Percentiles rank a stretch among this genome's conserved stretches.
These are phyloP conservation scores for Friedmanniomyces simplex DNA, from an alignment of 495 filamentous ascomycete genomes.

Conservation along the genomic window DNA sequence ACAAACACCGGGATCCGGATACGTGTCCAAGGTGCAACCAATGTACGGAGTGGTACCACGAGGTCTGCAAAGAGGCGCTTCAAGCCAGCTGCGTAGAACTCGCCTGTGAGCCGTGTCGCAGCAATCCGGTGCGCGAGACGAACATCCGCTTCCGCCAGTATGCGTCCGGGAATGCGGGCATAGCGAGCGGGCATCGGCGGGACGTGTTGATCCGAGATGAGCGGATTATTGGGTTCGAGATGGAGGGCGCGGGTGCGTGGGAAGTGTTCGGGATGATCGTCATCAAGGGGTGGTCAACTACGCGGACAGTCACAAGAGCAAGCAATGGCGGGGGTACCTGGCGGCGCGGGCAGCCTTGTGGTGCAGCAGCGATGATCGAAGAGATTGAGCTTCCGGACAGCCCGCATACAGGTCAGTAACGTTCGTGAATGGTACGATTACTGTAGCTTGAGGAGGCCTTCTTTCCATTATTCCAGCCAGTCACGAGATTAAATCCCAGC, in stretches of 20 bases:
- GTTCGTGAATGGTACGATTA: too few relatives aligned
- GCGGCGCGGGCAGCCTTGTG: slow-evolving; percentile 23
- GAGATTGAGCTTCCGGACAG: slow-evolving; percentile 36
- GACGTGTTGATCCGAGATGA: slow-evolving; percentile 10
- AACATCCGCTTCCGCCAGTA: slow-evolving; percentile 31
- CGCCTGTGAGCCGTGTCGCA: not conserved
- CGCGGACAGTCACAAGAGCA: slow-evolving; percentile 27
- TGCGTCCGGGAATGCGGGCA: slow-evolving; percentile 31
- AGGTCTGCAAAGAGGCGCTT: slow-evolving; percentile 2
- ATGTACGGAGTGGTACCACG: slow-evolving; percentile 2
- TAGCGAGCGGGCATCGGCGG: slow-evolving; percentile 24
- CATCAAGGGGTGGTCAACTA: slow-evolving; percentile 30
- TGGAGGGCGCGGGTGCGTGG: slow-evolving; percentile 25
- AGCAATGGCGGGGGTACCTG: slow-evolving; percentile 21
- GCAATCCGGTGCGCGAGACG: not conserved
- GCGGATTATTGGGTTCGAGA: slow-evolving; percentile 25
- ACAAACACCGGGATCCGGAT: not conserved
- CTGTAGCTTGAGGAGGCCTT: slow-evolving; percentile 20
- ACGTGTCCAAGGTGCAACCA: not conserved
- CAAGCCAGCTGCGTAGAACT: not conserved
- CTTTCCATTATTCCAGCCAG: not conserved
- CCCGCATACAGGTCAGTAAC: slow-evolving; percentile 26
- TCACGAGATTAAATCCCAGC: not conserved
- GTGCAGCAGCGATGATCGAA: slow-evolving; percentile 8
- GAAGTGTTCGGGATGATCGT: slow-evolving; percentile 20